Base-by-base conservation (phyloP, 768 basidiomycete genomes). In the Tricholoma furcatifolium region DNA sequence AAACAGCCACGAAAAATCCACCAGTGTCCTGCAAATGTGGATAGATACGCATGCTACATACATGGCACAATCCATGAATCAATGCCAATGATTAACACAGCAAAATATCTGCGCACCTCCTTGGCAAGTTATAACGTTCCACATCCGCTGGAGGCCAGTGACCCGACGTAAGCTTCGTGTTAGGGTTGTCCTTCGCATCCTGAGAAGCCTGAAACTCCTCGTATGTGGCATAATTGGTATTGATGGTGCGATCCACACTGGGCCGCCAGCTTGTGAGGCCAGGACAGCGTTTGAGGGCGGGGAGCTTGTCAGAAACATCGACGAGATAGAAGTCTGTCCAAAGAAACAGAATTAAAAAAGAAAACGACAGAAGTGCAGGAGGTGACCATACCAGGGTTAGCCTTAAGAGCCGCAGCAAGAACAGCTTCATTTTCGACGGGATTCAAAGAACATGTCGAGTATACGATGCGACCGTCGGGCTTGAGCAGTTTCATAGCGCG, bases 361-460 rank as follows among this genome's bases (percentile, higher is more conserved):
- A 35, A 31, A 30, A 18, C 11, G 12, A 27, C 27, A 27, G 27
- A 7, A 27, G 27, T 27, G 4, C 7, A 7, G 27, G 27, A 27
- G 7, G 12, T 9, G 5, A 10, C 66, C 75, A 34, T 38, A 88
- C 93, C 90, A 20, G 83, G 79, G 54, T 87, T 82, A 1, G 76
- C 68, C 54, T 81, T 82, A 34, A 98, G 75, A 0, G 91, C 93
- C 40, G 89, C 86, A 1, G 91, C 88, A 31, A 98, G 75, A 55
- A 98, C 96, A 7, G 97, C 93, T 67, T 99, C 97, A 65, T 99
- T 98, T 70, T 99, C 97, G 11, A 93, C 80, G 1, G 97, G 97
- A 67, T 98, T 98, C 59, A 98, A 75, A 0, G 95, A 98, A 63
- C 97, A 98, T 0, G 97, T 99, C 5, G 97, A 98, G 67, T 98